Base-by-base conservation (phyloP, 768 basidiomycete species). In the Trametopsis cervina region DNA sequence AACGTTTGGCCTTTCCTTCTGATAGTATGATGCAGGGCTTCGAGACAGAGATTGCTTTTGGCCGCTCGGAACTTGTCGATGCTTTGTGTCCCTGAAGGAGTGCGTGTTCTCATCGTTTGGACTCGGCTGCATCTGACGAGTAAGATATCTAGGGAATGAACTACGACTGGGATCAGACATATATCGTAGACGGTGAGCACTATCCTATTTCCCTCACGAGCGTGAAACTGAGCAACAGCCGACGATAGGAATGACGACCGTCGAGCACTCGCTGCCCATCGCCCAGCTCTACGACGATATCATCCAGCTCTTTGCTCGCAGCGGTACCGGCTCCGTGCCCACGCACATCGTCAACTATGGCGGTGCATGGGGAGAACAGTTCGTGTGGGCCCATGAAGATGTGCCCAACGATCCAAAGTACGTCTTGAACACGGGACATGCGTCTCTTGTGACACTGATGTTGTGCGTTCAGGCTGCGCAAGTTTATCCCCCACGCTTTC, bases 281-380 rank as follows among this genome's bases (percentile, higher is more conserved):
- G 76, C 85, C 1, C 63, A 63, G 9, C 67, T 87, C 3, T 86
- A 80, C 54, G 83, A 85, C 18, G 85, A 86, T 53, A 67, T 87
- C 41, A 56, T 81, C 21, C 80, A 69, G 0, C 66, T 88, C 11
- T 87, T 71, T 56, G 76, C 78, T 4, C 46, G 69, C 57, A 87
- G 84, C 57, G 85, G 85, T 3, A 85, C 85, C 11, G 83, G 80
- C 11, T 69, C 75, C 22, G 85, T 85, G 0, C 85, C 85, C 2
- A 88, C 85, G 0, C 85, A 87, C 53, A 64, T 86, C 24, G 85
- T 87, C 21, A 80, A 86, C 57, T 88, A 87, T 58, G 85, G 85
- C n/a, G 85, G 85, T 17, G 70, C 69, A 1, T 74, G 63, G 60
- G 85, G 85, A 3, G 85, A 88, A 53, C 76, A 87, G 53, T 64